Conservation (phyloP, 192 early-diverging fungal species). For the Entophlyctis luteolus region DNA sequence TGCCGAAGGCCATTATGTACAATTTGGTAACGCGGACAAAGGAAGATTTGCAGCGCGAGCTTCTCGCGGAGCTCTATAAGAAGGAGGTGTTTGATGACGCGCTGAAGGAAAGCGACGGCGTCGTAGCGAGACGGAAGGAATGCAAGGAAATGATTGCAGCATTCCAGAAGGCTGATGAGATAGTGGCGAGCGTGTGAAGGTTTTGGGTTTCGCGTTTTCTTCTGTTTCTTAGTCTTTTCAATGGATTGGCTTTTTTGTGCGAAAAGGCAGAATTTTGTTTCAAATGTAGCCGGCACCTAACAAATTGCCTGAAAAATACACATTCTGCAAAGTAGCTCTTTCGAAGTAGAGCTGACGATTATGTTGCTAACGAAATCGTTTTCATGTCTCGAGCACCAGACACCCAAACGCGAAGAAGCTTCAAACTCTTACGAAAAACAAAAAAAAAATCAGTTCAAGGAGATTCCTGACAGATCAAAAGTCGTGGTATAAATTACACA, state of each 20-base stretch:
- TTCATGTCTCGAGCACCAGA: no score
- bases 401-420: no score
- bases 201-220: background rate
- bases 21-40: conserved; percentile 87
- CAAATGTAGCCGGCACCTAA: no score
- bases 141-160: conserved; percentile 98
- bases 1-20: conserved; percentile 98
- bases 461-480: background rate
- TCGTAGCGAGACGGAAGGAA: conserved; percentile 84
- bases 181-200: conserved; percentile 44
- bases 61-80: conserved; percentile 95
- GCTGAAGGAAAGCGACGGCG: conserved; percentile 92
- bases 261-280: background rate
- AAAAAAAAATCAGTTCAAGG: background rate
- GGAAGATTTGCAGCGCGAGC: conserved; percentile 91
- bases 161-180: conserved; percentile 77
- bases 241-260: background rate
- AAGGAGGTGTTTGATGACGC: conserved; percentile 87
- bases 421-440: no score
- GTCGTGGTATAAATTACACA: no score
- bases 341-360: no score
- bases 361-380: no score
- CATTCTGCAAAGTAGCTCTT: no score
- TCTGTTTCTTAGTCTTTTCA: background rate
- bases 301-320: no score